These are phyloP conservation scores for Monosporozyma siamensis DNA, from an alignment of 805 yeast species.

Conservation along the genomic window DNA sequence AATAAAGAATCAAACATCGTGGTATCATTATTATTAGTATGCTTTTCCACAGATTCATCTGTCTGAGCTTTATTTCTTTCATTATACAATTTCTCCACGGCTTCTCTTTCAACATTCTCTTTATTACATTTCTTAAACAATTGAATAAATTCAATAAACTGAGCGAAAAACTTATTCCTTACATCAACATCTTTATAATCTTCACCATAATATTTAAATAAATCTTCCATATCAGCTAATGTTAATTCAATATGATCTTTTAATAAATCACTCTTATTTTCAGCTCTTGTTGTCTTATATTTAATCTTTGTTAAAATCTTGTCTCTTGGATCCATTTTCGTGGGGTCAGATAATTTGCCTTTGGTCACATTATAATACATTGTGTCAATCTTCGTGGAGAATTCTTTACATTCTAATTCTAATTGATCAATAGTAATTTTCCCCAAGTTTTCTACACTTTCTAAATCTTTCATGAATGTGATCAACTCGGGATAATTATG, in stretches of 20 bases:
- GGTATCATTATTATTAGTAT: too few relatives aligned
- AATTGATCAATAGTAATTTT: constrained; percentile 56
- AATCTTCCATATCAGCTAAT: constrained; percentile 41
- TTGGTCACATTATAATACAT: constrained; percentile 46
- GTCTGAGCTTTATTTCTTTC: constrained; percentile 27
- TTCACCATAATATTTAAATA: constrained; percentile 69
- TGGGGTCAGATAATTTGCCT: constrained; percentile 57
- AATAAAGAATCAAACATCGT: constrained; percentile 22
- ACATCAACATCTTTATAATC: constrained; percentile 44
- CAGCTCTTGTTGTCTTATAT: constrained; percentile 47
- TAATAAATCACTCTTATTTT: constrained; percentile 41
- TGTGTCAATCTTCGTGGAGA: constrained; percentile 39
- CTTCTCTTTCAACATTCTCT: constrained; percentile 61
- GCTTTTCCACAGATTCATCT: too few relatives aligned
- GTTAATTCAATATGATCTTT: constrained; percentile 43
- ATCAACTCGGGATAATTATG: constrained; percentile 55
- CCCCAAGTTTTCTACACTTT: constrained; percentile 43
- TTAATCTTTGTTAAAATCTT: constrained; percentile 44
- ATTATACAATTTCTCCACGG: constrained; percentile 55
- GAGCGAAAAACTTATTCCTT: constrained; percentile 51
- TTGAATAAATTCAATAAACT: constrained; percentile 48
- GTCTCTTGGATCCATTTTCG: constrained; percentile 60
- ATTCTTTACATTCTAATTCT: constrained; percentile 49
- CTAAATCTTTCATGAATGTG: constrained; percentile 51
- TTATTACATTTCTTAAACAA: constrained; percentile 56